Conservation (phyloP, 202 grass and related monocot genomes). For the Brachypodium distachyon region DNA sequence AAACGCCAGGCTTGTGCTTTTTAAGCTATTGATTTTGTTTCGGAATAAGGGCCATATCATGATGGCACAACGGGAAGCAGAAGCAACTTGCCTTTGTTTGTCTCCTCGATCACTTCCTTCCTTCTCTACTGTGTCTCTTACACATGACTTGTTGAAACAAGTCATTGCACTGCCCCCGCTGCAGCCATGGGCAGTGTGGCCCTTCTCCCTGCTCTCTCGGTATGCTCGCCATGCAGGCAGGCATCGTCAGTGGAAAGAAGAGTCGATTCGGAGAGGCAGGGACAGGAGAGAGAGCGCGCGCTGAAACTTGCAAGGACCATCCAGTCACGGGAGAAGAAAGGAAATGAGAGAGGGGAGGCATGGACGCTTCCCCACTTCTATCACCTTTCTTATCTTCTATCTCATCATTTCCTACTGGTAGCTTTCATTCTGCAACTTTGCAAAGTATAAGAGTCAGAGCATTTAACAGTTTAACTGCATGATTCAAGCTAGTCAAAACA, state of each 20-base stretch:
- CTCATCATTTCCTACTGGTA: not conserved
- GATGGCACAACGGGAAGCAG: slow-evolving; percentile 10
- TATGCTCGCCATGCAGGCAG: slow-evolving; percentile 6
- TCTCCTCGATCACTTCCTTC: not conserved
- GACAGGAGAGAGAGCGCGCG: not conserved
- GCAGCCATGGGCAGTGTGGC: not conserved
- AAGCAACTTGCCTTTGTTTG: not conserved
- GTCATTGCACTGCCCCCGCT: not conserved
- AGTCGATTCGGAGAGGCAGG: slow-evolving; percentile 10
- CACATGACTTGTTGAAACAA: slow-evolving; percentile 14
- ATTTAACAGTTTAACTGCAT: not conserved
- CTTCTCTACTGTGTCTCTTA: not conserved
- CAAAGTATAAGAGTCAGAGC: not conserved
- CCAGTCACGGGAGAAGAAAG: slow-evolving; percentile 32
- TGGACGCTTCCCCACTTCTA: not conserved
- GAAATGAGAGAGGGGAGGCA: not conserved
- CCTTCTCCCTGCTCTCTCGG: not conserved
- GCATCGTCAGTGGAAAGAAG: slow-evolving; percentile 12
- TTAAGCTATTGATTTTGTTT: slow-evolving; percentile 17
- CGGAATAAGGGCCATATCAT: slow-evolving; percentile 6
- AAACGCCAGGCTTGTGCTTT: slow-evolving; percentile 48
- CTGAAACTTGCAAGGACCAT: slow-evolving; percentile 23
- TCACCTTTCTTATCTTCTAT: not conserved
- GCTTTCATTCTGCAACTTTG: not conserved
- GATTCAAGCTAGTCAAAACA: not conserved